Base-by-base conservation (phyloP, 192 early-diverging fungal species). In the Coemansia sp. region DNA sequence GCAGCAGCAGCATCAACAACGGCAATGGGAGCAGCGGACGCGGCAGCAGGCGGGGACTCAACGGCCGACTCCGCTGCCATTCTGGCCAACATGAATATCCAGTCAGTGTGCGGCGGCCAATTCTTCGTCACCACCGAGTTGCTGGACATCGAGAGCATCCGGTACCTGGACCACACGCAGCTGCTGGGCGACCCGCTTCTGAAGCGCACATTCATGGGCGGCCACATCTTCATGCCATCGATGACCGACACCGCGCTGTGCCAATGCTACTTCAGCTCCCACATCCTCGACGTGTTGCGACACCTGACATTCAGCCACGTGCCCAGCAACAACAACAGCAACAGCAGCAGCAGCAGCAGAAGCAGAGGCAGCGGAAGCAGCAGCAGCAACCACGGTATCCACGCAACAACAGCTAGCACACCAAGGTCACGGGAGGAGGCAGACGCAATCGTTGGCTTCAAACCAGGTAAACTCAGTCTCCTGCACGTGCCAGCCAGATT, bases 231-330 rank as follows among this genome's bases (percentile, higher is more conserved):
- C 37, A 74, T 77, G 61, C 83, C 83, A 0, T 61, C 75, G 7
- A 66, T 81, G 61, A 62, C 80, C 41, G 83, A 84, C 42, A 77
- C 72, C 1, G 69, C 75, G 12, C 60, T 84, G 18, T 78, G 83
- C 43, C 78, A 78, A 61, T 77, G 73, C 68, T 84, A 80, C 57
- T 84, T 78, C 61, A 84, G 72, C 76, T 77, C 83, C 16, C 78
- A 84, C 41, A 75, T 78, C 22, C 65, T 84, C 6, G 78, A 84
- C 42, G 70, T 84, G 1, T 60, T 77, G 21, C 65, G 69, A 0
- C 78, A 77, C 8, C 56, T 84, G 15, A 80, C 78, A 1, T 84
- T 84, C 43, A 80, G 78, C 37, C 76, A 78, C 61, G 64, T 18
- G 5, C 41, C 51, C 3, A 36, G 58, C 40, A 60, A 41, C 11